Evolutionary conservation across 495 filamentous ascomycete genomes (phyloP), one percentile per base, ranked within the genome.

Genomic region (Penicillium angulare): DNA sequence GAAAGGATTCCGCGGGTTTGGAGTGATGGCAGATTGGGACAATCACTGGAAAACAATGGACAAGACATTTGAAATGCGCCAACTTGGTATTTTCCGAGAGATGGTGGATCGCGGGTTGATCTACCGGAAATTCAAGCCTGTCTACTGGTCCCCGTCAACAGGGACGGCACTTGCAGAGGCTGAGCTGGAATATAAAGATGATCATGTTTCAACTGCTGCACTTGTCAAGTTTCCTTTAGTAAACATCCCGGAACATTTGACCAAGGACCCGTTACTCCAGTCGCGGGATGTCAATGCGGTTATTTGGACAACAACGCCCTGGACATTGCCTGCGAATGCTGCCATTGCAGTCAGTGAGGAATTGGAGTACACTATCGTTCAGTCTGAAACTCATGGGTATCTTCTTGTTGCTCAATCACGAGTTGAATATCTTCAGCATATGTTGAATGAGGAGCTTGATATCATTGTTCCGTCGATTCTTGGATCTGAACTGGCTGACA

Each of bases 271-370:
- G 12, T 48, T 71, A 16, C 48, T 73, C 15, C 29, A 65, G 21
- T 53, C 54, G 5, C 66, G 71, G 5, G 59, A 66, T 10, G 40
- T 96, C 24, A 86, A 76, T 60, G 90, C 86, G 18, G 83, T 93
- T 21, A 87, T 96, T 49, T 99, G 93, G 93, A 99, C 93, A 7
- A 99, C 93, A 0, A 97, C 92, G 2, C 95, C 93, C 1, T 99
- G 93, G 93, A 97, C 93, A 0, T 73, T 99, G 3, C 95, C 93
- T 2, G 90, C 95, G 15, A 99, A 99, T 64, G 80, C 80, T 56
- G 92, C 87, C 2, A 89, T 99, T 65, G 91, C 89, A 6, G 76
- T 97, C 22, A 79, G 86, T 53, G 63, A 81, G 2, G 80, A 85
- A 13, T 53, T 97, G 51, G 75, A 84, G 41, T 99, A 99, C 66